Conservation (phyloP, 129 eudicot species). For the sunflower (Helianthus annuus) region HanXRQr2.0-SUNRISE NC_035448.2:147883109-147883608, state of each 20-base stretch:
- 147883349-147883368: too few relatives aligned
- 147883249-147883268: background rate
- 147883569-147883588: conserved; percentile 4
- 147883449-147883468: background rate
- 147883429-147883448: background rate
- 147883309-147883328: background rate
- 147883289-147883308: background rate
- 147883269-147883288: background rate
- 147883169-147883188: too few relatives aligned
- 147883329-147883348: too few relatives aligned
- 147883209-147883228: background rate
- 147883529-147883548: background rate
- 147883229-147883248: conserved; percentile 1
- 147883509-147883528: too few relatives aligned
- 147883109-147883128: background rate
- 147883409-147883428: background rate
- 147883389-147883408: background rate
- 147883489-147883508: too few relatives aligned
- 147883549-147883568: background rate
- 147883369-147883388: too few relatives aligned
- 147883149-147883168: too few relatives aligned
- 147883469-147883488: too few relatives aligned
- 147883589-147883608: conserved; percentile 21
- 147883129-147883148: too few relatives aligned
- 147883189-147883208: too few relatives aligned